Base-by-base conservation (phyloP, 192 early-diverging fungal species). In the Mycoemilia scoparia region DNA sequence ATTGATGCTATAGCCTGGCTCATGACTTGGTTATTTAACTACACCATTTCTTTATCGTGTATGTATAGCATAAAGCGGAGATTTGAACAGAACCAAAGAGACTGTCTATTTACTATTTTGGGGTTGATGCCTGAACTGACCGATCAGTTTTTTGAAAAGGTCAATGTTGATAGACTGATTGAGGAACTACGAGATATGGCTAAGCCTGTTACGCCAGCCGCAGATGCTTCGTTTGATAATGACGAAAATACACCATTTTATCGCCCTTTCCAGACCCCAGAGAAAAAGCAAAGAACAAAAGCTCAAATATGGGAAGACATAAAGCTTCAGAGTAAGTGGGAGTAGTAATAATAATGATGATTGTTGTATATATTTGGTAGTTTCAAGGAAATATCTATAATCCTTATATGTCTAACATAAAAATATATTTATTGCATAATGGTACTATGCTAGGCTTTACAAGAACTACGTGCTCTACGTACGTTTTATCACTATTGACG, bases 11-110 rank as follows among this genome's bases (percentile, higher is more conserved):
- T 42, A 34, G 9, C 9, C 12, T 12, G 9, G 9, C 33, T 14
- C 33, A 34, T 9, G 11, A 8, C 32, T 28, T 14, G 19, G 9
- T 9, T 37, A 5, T 37, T 5, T 32, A 24, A 13, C 37, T 27
- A 17, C 36, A 26, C 18, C 10, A 38, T 15, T 32, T 3, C 10
- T 41, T 24, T n/a, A 13, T n/a, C 57, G 11, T 39, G 55, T 10
- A 51, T 49, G 39, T 41, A 63, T 49, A 87, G 77, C 41, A 67
- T 91, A 36, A 81, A 76, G 31, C 63, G 81, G 33, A 73, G 91
- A 10, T 96, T 92, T 51, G 81, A 91, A 42, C 84, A 90, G 66
- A 90, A 90, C 57, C 84, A 86, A 45, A 70, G 76, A 32, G 92
- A 97, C 62, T 89, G 87, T 51, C 53, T 70, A 13, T 87, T 84